Evolutionary conservation across 2,329 filamentous ascomycete genomes (phyloP).

Genomic region (Dothideomycetes sp.): DNA sequence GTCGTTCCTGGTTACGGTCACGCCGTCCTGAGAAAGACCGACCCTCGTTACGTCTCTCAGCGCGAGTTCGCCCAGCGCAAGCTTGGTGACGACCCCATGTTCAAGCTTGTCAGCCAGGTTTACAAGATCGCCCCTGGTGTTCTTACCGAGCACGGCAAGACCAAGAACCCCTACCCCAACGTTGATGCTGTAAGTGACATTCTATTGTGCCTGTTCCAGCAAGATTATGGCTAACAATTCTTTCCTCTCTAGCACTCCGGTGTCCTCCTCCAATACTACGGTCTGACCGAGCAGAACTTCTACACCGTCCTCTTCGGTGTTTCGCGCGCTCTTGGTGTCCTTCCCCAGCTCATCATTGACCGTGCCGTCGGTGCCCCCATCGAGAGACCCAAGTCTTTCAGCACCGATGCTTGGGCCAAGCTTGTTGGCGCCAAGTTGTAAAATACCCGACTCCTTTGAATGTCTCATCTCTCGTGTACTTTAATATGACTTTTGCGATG

Average conservation of each 20-base stretch:
- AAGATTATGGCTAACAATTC: constrained; percentile 8
- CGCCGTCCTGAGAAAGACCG: constrained; percentile 98
- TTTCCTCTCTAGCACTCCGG: constrained; percentile 61
- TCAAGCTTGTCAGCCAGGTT: constrained; percentile 99
- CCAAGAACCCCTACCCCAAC: constrained; percentile 99
- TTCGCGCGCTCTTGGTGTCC: constrained; percentile 92
- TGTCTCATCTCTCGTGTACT: constrained; percentile 10
- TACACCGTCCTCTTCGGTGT: constrained; percentile 99
- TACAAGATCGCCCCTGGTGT: constrained; percentile 99
- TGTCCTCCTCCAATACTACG: constrained; percentile 99
- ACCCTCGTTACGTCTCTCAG: constrained; percentile 97
- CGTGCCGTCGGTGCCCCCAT: constrained; percentile 94
- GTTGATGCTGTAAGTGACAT: constrained; percentile 61
- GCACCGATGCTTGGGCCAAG: constrained; percentile 92
- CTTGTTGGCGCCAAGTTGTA: constrained; percentile 84
- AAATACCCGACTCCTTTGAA: constrained; percentile 33
- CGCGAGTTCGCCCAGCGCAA: constrained; percentile 92
- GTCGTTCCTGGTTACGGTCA: constrained; percentile 98
- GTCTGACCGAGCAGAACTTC: constrained; percentile 97
- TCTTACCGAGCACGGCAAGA: constrained; percentile 99
- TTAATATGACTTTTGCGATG: constrained; percentile 12
- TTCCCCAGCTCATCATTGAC: constrained; percentile 99
- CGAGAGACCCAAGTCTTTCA: constrained; percentile 98
- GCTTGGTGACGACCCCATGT: constrained; percentile 96
- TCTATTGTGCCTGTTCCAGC: neutral